Evolutionary conservation across 2,329 filamentous ascomycete species (phyloP).

Genomic region (Cercospora nicotianae): DNA sequence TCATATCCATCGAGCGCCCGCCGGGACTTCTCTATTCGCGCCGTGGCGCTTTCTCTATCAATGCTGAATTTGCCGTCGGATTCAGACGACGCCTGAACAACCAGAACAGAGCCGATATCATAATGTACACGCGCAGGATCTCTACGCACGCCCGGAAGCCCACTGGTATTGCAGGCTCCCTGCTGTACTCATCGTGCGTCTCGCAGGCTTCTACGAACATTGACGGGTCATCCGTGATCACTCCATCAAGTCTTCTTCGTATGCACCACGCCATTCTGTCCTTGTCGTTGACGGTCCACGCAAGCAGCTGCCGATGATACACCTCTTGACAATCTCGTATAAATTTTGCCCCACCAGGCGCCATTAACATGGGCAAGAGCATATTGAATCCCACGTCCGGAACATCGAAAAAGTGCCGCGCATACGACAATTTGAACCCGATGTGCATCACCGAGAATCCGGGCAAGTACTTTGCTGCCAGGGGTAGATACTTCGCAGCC

Average conservation of each 20-base stretch:
- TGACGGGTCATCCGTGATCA: conserved; percentile 81
- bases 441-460: conserved; percentile 67
- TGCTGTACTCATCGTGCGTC: conserved; percentile 41
- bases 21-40: neutral
- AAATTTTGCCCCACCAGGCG: conserved; percentile 67
- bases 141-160: conserved; percentile 21
- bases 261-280: conserved; percentile 81
- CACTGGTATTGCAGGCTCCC: conserved; percentile 19
- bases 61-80: conserved; percentile 9
- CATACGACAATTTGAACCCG: conserved; percentile 65
- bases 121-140: conserved; percentile 24
- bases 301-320: conserved; percentile 63
- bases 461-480: conserved; percentile 63
- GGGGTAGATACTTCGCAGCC: conserved; percentile 71
- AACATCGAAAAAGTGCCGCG: conserved; percentile 66
- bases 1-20: neutral
- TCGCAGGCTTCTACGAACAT: conserved; percentile 63
- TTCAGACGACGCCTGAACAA: conserved; percentile 22
- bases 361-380: conserved; percentile 66
- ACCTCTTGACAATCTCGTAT: conserved; percentile 45
- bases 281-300: conserved; percentile 85
- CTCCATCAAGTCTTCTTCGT: conserved; percentile 66
- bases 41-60: conserved; percentile 22
- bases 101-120: conserved; percentile 24
- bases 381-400: conserved; percentile 78